Percentiles rank a stretch among this genome's conserved stretches.
phyloP scores from a whole-genome alignment of 1,284 basidiomycete genomes.

The Pulchroboletus neoregius region DNA sequence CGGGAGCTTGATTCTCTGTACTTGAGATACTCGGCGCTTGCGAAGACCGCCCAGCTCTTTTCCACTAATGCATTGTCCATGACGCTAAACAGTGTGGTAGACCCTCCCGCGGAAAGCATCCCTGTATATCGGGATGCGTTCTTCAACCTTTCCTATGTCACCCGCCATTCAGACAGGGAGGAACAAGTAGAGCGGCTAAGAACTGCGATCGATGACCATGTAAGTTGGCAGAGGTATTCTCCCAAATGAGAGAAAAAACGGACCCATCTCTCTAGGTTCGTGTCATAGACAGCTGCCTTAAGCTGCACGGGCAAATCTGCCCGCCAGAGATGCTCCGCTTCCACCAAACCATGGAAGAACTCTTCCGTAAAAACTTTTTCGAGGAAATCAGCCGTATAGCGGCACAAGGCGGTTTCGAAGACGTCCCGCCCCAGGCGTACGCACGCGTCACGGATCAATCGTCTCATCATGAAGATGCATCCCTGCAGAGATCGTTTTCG shows the following conservation, averaged over 20 bases:
- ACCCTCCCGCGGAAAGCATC: slow-evolving; percentile 75
- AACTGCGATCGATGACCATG: slow-evolving; percentile 79
- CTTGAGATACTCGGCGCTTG: slow-evolving; percentile 69
- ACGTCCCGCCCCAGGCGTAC: slow-evolving; percentile 29
- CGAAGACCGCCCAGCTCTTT: slow-evolving; percentile 68
- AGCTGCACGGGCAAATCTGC: slow-evolving; percentile 79
- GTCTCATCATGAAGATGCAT: slow-evolving; percentile 43
- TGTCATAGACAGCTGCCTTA: slow-evolving; percentile 80
- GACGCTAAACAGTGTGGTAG: slow-evolving; percentile 84
- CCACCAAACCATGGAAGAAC: slow-evolving; percentile 84
- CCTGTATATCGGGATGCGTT: slow-evolving; percentile 76
- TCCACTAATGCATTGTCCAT: slow-evolving; percentile 86
- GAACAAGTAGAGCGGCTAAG: slow-evolving; percentile 70
- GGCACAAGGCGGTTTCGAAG: slow-evolving; percentile 40
- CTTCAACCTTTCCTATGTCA: slow-evolving; percentile 67
- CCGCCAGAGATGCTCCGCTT: slow-evolving; percentile 86
- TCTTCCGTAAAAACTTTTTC: slow-evolving; percentile 87
- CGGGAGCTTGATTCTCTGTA: slow-evolving; percentile 71
- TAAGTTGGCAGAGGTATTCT: slow-evolving; percentile 32
- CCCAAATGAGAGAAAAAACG: slow-evolving; percentile 2
- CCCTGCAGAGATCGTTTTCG: slow-evolving; percentile 43
- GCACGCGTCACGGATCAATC: slow-evolving; percentile 38
- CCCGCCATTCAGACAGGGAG: slow-evolving; percentile 66
- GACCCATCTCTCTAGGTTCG: slow-evolving; percentile 48
- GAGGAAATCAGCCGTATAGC: slow-evolving; percentile 78